These are phyloP conservation scores for Shiraia bambusicola DNA, from an alignment of 2,329 filamentous ascomycete genomes.

Conservation along the genomic window DNA sequence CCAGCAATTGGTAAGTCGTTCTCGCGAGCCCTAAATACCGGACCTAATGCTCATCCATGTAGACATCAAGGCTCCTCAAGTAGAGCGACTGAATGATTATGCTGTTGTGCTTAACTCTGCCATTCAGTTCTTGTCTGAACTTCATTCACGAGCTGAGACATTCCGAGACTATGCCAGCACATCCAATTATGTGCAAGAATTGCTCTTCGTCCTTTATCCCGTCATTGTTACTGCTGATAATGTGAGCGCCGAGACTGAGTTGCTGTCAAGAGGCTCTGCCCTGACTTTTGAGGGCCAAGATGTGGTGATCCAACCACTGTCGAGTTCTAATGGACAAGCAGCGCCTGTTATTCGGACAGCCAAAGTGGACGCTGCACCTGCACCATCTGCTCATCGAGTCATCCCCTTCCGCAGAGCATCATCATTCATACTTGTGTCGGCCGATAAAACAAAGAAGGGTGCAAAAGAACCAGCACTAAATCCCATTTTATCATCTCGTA, in stretches of 20 bases:
- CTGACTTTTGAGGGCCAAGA: conserved; percentile 85
- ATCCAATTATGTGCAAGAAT: conserved; percentile 77
- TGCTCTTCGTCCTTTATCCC: conserved; percentile 81
- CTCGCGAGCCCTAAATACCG: accelerated
- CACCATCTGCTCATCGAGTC: conserved; percentile 49
- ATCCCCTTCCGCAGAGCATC: conserved; percentile 76
- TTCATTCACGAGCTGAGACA: conserved; percentile 72
- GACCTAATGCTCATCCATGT: conserved; percentile 13
- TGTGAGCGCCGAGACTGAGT: conserved; percentile 78
- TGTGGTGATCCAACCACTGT: conserved; percentile 77
- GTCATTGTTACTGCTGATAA: conserved; percentile 83
- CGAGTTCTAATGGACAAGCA: conserved; percentile 57
- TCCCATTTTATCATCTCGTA: conserved; percentile 62
- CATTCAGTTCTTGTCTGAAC: conserved; percentile 74
- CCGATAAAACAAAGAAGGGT: conserved; percentile 59
- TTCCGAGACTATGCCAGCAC: conserved; percentile 81
- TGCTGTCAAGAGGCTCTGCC: conserved; percentile 78
- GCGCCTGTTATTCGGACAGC: conserved; percentile 74
- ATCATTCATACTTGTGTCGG: conserved; percentile 85
- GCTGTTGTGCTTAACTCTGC: conserved; percentile 71
- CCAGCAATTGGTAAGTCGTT: conserved; percentile 32
- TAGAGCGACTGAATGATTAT: conserved; percentile 54
- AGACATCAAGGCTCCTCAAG: conserved; percentile 37
- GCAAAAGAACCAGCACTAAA: conserved; percentile 65
- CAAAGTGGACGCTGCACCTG: conserved; percentile 50